Evolutionary conservation across 169 alveolate species (phyloP).

Genomic region (Babesia divergens): DNA sequence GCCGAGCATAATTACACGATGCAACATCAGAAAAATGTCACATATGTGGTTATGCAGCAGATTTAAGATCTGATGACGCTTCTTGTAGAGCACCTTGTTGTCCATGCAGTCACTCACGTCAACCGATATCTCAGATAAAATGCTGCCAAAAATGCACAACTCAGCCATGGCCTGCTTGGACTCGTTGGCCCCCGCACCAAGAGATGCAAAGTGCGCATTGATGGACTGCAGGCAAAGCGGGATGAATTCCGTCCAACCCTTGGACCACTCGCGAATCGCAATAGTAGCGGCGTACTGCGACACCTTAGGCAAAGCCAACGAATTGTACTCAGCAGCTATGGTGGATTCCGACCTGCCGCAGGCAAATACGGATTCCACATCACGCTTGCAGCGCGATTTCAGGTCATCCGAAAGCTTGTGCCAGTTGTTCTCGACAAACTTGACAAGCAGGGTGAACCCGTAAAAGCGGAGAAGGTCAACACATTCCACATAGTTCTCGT

Average conservation of each 20-base stretch:
- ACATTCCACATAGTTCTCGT: conserved; percentile 55
- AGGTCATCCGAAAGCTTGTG: conserved; percentile 26
- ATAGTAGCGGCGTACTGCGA: conserved; percentile 58
- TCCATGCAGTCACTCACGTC: conserved; percentile 56
- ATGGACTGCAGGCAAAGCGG: conserved; percentile 47
- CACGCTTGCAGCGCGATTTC: conserved; percentile 13
- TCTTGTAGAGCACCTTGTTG: conserved; percentile 48
- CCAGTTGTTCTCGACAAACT: conserved; percentile 63
- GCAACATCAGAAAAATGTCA: conserved; percentile 45
- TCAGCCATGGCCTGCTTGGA: conserved; percentile 43
- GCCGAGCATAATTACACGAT: conserved; percentile 55
- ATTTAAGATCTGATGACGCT: conserved; percentile 36
- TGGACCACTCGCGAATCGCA: conserved; percentile 60
- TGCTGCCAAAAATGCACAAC: conserved; percentile 43
- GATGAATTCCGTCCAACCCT: conserved; percentile 46
- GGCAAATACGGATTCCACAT: conserved; percentile 40
- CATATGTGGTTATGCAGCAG: conserved; percentile 36
- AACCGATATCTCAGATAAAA: conserved; percentile 45
- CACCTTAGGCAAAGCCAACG: conserved; percentile 51
- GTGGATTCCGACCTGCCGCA: conserved; percentile 20
- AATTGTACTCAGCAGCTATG: conserved; percentile 46
- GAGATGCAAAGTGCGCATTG: conserved; percentile 9
- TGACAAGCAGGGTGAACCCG: conserved; percentile 64
- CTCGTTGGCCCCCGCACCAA: conserved; percentile 29
- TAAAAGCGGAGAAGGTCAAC: conserved; percentile 59